Base-by-base conservation (phyloP, 805 yeast species). In the Ogataea methylovora region DNA sequence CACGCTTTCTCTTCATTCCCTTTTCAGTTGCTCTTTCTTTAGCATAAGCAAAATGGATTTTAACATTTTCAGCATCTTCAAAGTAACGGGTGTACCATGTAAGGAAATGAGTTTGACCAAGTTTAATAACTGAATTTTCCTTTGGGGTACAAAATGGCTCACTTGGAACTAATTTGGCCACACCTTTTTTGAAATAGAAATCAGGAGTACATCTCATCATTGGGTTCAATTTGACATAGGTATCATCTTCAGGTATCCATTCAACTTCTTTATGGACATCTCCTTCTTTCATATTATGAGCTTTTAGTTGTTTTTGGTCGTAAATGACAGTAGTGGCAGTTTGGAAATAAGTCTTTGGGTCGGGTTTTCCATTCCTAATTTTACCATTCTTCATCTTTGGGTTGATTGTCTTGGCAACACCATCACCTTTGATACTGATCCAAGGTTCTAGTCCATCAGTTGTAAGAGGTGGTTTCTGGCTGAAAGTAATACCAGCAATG, bases 131-230 rank as follows among this genome's bases (percentile, higher is more conserved):
- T 10, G 67, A 47, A 38, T 76, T 69, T 46, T 82, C 88, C 23
- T 62, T 65, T 10, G 95, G 96, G 15, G 84, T 72, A 56, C 96
- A 86, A 56, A 85, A 84, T n/a, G 96, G 96, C 33, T 66, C 92
- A 26, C 86, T 72, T 2, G 61, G 47, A 13, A 58, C 53, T 40
- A 63, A 58, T 44, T 76, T 75, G 21, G 76, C 79, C 24, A 64
- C 39, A 8, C 88, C 90, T 51, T 78, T 80, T 44, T 67, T 70
- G 48, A 62, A 67, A 52, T 83, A 86, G 31, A 71, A 59, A 35
- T 80, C 80, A 2, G 96, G 96, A 4, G 87, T 83, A 60, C 96
- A 86, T 59, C 95, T 70, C 49, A 84, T 70, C 32, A 86, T 55
- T 0, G 96, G 96, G 50, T 79, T 83, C 52, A 86, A 63, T 14